Evolutionary conservation across 1,284 basidiomycete species (phyloP).

Genomic region (Malassezia slooffiae): DNA sequence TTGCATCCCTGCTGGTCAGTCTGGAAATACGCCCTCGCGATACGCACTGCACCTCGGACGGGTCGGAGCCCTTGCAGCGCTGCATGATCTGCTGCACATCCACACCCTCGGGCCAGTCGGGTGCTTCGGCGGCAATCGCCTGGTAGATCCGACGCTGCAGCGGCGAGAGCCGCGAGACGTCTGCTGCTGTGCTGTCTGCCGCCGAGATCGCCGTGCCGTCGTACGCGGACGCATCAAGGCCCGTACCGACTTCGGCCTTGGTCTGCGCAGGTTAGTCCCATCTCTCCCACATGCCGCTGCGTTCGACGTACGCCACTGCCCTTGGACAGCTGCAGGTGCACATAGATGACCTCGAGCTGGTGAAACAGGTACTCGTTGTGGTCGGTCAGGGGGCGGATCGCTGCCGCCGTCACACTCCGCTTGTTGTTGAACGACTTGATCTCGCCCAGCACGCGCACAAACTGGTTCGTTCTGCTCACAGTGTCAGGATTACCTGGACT

Average conservation of each 20-base stretch:
- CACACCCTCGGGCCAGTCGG: conserved; percentile 28
- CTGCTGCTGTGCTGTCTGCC: conserved; percentile 17
- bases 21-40: too few relatives aligned
- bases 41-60: conserved; percentile 16
- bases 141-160: conserved; percentile 24
- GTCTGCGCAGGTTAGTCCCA: conserved; percentile 16
- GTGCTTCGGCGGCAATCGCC: conserved; percentile 23
- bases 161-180: conserved; percentile 19
- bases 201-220: conserved; percentile 22
- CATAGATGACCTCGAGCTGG: conserved; percentile 53
- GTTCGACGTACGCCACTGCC: conserved; percentile 11
- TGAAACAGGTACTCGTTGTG: conserved; percentile 77
- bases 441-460: conserved; percentile 78
- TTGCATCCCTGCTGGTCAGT: conserved; percentile 18
- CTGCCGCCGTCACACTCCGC: conserved; percentile 56
- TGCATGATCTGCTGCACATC: conserved; percentile 23
- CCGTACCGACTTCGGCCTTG: neutral
- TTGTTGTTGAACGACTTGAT: conserved; percentile 76
- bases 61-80: conserved; percentile 20
- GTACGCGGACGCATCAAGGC: conserved; percentile 5
- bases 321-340: conserved; percentile 28
- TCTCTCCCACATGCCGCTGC: conserved; percentile 2
- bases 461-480: conserved; percentile 58
- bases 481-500: conserved; percentile 11
- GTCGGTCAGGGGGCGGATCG: conserved; percentile 54